Conservation (phyloP, 495 filamentous ascomycete species). For the Penicillium parvum region DNA sequence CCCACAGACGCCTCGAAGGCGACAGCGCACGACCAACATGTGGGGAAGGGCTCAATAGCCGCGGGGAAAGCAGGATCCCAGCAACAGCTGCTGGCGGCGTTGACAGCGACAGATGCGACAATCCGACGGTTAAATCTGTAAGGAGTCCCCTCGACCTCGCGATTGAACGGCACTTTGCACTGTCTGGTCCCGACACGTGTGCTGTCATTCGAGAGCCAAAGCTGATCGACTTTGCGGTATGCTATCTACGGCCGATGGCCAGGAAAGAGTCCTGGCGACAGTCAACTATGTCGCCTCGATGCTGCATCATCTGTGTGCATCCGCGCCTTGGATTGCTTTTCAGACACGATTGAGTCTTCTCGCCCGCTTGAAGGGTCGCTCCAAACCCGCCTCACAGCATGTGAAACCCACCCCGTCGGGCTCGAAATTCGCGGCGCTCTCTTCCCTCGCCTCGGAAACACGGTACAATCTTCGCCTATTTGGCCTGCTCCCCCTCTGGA, state of each 20-base stretch:
- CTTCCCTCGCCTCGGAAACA: slow-evolving; percentile 59
- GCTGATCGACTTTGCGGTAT: slow-evolving; percentile 22
- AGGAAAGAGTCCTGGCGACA: slow-evolving; percentile 35
- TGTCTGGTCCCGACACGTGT: neutral
- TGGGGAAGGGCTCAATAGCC: slow-evolving; percentile 25
- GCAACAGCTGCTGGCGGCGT: slow-evolving; percentile 28
- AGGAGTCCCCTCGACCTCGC: slow-evolving; percentile 4
- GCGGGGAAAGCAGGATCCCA: slow-evolving; percentile 21
- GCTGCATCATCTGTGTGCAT: slow-evolving; percentile 38
- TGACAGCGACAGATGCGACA: slow-evolving; percentile 32
- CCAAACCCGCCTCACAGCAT: slow-evolving; percentile 10
- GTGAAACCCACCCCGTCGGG: slow-evolving; percentile 25
- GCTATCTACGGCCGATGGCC: slow-evolving; percentile 31
- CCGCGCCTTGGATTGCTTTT: slow-evolving; percentile 34
- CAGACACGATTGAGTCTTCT: slow-evolving; percentile 35
- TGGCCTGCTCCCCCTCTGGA: slow-evolving; percentile 73
- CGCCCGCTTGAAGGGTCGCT: slow-evolving; percentile 29
- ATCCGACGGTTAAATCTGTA: slow-evolving; percentile 37
- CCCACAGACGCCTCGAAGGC: slow-evolving; percentile 3
- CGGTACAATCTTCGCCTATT: slow-evolving; percentile 74
- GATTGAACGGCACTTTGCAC: neutral
- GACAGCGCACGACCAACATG: slow-evolving; percentile 15
- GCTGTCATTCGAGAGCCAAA: neutral
- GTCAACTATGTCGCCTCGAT: slow-evolving; percentile 38
- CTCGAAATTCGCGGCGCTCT: slow-evolving; percentile 47